These are phyloP conservation scores for Aspergillus versicolor DNA, from an alignment of 2,329 filamentous ascomycete species.

Conservation along the genomic window DNA sequence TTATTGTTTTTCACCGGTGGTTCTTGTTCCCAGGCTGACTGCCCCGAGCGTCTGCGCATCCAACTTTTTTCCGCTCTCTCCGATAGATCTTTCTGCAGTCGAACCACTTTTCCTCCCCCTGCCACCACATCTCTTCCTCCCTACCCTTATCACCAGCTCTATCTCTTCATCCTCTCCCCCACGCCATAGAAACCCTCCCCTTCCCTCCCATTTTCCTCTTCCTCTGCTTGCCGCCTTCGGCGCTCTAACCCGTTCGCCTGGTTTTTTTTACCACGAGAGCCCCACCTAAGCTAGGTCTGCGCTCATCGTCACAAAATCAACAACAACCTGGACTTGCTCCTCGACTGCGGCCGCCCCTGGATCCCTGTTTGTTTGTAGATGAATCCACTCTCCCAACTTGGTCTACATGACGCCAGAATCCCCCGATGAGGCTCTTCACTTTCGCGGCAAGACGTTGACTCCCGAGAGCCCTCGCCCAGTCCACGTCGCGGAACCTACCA, in stretches of 20 bases:
- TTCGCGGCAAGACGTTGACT: conserved; percentile 64
- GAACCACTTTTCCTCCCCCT: not conserved
- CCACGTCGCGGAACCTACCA: conserved; percentile 66
- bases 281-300: conserved; percentile 36
- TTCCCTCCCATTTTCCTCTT: not conserved
- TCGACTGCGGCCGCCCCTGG: conserved; percentile 12
- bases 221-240: conserved; percentile 14
- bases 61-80: conserved; percentile 4
- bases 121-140: conserved; percentile 4
- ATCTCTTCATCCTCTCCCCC: conserved; percentile 2
- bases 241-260: conserved; percentile 22
- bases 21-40: not conserved
- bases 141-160: conserved; percentile 8
- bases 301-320: conserved; percentile 33
- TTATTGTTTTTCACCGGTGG: not conserved
- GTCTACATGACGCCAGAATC: conserved; percentile 56
- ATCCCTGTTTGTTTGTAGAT: conserved; percentile 34
- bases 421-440: conserved; percentile 53
- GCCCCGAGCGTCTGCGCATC: not conserved
- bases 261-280: conserved; percentile 36
- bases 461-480: conserved; percentile 70
- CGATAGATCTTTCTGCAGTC: conserved; percentile 2
- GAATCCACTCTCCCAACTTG: conserved; percentile 38
- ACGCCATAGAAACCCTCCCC: not conserved
- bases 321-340: conserved; percentile 23